Evolutionary conservation across 2,329 filamentous ascomycete species (phyloP), one percentile per base, ranked within the genome.

Genomic region (Davidsoniella eucalypti): DNA sequence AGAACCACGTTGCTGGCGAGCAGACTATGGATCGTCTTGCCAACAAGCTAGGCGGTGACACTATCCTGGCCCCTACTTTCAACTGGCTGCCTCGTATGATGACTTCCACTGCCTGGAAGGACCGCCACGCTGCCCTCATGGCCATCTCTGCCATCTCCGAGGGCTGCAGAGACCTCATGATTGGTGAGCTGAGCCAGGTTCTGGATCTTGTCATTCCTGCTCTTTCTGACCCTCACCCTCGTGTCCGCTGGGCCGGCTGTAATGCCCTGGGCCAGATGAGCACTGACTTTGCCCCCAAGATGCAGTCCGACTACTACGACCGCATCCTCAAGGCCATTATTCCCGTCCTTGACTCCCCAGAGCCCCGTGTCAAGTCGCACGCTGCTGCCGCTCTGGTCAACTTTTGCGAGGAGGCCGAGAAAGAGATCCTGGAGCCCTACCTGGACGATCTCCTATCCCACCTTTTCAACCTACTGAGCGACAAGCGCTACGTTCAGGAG

Each of bases 211-310:
- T 98, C n/a, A 79, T 95, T 46, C 92, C 92, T 14, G 84, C 90
- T 36, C 73, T 98, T 36, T 80, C 82, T 58, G 90, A 98, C 61
- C 76, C 84, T 38, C 92, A 98, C 61, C 85, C 92, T 39, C 85
- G 92, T 61, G 92, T 98, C 50, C 82, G 90, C 59, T 98, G 93
- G 81, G 92, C 92, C 48, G 92, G 88, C 33, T 98, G 92, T 70
- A 96, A 98, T 61, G 92, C 92, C 40, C 75, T 98, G n/a, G 92
- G 92, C 25, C 92, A 98, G 66, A 98, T 98, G 92, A 96, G 90
- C 69, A 98, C 92, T 29, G 92, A 98, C 62, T 98, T 98, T 64
- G 90, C 93, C 10, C 88, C 88, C 10, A 93, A 84, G 9, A 96
- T 98, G 90, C 92, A 98, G 66, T 84, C 86, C 57, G 92, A 94